Base-by-base conservation (phyloP, 257 asterid genomes). In the Eustoma russellianum region DNA sequence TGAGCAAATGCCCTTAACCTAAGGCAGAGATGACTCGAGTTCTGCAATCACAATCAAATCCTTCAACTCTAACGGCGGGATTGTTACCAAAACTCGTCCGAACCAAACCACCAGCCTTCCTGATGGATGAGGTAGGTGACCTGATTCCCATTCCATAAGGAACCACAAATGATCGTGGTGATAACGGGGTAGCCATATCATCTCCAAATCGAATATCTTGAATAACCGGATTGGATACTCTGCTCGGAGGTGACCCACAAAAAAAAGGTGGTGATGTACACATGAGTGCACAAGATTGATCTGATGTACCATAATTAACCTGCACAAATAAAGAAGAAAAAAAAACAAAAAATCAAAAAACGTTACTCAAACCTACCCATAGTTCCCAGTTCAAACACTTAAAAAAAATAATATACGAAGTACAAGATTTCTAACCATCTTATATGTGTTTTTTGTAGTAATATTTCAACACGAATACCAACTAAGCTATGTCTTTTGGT, bases 221-320 rank as follows among this genome's bases (percentile, higher is more conserved):
- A 83, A 88, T 79, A 74, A 92, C 76, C 41, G 98, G 98, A 93
- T 92, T 92, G 79, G 98, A 85, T 33, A 81, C 97, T 85, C 98
- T 79, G 64, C 91, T 76, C 77, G 98, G 98, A 79, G 98, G 98
- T 14, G 98, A 92, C 94, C 98, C 97, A 3, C 79, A 53, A 79
- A 88, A 92, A 92, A 82, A 92, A 46, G 97, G 95, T 92, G 97
- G 98, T 79, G 98, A 88, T 83, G 94, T 81, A 67, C 90, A 93
- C 68, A 72, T 70, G 55, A 75, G 86, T 43, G 86, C 41, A 49
- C 55, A 62, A 7, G 82, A 46, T 56, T 79, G 97, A 28, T 82
- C 95, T 3, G n/a, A n/a, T n/a, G 66, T 17, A 44, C 76, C 74
- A 44, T 59, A 57, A 3, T 74, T 75, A 66, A 93, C 94, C 99